Percentiles rank a stretch among this genome's conserved stretches.
Conservation (phyloP, 352 stramenopile species). For the Phytopythium sindhum region DNA sequence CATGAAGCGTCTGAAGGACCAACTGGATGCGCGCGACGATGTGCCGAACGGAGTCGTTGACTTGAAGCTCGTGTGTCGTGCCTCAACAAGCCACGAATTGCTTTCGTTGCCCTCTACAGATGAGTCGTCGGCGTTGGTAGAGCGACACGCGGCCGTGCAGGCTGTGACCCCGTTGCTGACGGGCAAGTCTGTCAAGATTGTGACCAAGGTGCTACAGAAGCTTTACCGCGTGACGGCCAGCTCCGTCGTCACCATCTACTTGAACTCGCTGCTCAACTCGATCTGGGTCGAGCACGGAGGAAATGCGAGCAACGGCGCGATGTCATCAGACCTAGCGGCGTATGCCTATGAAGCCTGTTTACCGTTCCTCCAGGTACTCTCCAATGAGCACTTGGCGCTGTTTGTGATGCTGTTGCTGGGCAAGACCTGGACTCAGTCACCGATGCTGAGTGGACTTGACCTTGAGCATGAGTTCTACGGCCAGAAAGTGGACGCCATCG, state of each 20-base stretch:
- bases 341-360: conserved; percentile 72
- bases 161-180: conserved; percentile 51
- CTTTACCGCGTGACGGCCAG: conserved; percentile 55
- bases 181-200: conserved; percentile 57
- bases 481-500: conserved; percentile 27
- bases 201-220: conserved; percentile 75
- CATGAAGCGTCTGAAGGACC: conserved; percentile 68
- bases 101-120: conserved; percentile 5
- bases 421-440: conserved; percentile 13
- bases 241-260: conserved; percentile 63
- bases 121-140: not conserved
- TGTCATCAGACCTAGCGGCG: conserved; percentile 40
- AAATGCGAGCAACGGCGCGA: not conserved
- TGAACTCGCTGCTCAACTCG: conserved; percentile 38
- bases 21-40: conserved; percentile 15
- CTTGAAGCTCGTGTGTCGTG: conserved; percentile 59
- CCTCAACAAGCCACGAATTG: conserved; percentile 31
- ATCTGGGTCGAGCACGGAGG: conserved; percentile 45
- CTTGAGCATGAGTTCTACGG: conserved; percentile 53
- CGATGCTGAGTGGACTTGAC: conserved; percentile 17
- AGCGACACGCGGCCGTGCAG: conserved; percentile 31
- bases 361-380: conserved; percentile 61
- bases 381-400: conserved; percentile 59
- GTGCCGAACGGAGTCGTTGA: conserved; percentile 19
- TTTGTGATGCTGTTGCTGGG: conserved; percentile 53